A percentile compares a stretch with the other conserved stretches of the same genome.
Evolutionary conservation across 169 alveolate species (phyloP).

Genomic region (Theileria parva): DNA sequence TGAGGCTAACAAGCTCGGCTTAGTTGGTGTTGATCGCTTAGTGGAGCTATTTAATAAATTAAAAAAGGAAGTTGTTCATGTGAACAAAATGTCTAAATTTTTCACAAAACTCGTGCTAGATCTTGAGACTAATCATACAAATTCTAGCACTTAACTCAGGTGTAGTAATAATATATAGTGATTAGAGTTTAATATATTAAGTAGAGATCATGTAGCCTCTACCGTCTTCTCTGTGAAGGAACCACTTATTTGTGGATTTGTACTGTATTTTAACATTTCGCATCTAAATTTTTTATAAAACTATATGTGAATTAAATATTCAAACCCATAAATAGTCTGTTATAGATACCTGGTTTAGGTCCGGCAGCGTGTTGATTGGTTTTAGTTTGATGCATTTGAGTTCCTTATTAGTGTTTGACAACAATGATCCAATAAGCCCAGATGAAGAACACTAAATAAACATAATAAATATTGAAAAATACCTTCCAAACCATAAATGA

Average conservation of each 20-base stretch:
- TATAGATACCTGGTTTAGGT: slow-evolving; percentile 18
- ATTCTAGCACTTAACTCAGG: background rate
- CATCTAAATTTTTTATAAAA: slow-evolving; percentile 15
- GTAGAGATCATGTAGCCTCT: slow-evolving; percentile 73
- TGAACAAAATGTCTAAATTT: slow-evolving; percentile 53
- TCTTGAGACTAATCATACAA: background rate
- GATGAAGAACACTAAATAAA: slow-evolving; percentile 54
- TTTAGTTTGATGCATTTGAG: slow-evolving; percentile 42
- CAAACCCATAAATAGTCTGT: background rate
- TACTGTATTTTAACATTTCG: slow-evolving; percentile 70
- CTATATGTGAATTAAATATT: background rate
- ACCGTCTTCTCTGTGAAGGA: slow-evolving; percentile 74
- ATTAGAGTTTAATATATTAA: background rate
- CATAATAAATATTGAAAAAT: background rate
- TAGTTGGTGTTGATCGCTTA: slow-evolving; percentile 49
- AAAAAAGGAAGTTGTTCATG: slow-evolving; percentile 45
- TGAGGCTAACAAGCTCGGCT: slow-evolving; percentile 46
- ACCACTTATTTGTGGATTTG: slow-evolving; percentile 75
- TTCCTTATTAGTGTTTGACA: slow-evolving; percentile 47
- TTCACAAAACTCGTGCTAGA: slow-evolving; percentile 56
- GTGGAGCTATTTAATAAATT: slow-evolving; percentile 56
- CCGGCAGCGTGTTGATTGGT: slow-evolving; percentile 20
- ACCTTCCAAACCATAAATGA: slow-evolving; percentile 64
- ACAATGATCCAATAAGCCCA: slow-evolving; percentile 56
- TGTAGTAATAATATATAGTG: background rate